These are phyloP conservation scores for Annulohypoxylon maeteangense DNA, from an alignment of 495 filamentous ascomycete species.

Conservation along the genomic window DNA sequence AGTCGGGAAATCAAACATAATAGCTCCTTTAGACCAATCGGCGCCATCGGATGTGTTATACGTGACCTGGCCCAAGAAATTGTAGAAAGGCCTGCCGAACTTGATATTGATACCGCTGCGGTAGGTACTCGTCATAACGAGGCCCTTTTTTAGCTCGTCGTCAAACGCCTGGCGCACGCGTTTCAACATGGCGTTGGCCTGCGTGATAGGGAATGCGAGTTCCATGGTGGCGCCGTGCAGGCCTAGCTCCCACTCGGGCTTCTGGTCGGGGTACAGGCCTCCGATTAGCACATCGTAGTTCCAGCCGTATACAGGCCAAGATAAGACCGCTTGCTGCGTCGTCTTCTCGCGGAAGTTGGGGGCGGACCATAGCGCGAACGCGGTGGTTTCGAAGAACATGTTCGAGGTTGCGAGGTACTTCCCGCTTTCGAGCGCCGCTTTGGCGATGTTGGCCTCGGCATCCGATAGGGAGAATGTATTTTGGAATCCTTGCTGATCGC, in stretches of 20 bases:
- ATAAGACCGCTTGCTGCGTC: conserved; percentile 50
- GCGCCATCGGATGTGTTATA: conserved; percentile 56
- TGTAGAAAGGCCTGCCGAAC: conserved; percentile 58
- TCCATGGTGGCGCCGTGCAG: conserved; percentile 60
- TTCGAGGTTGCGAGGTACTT: conserved; percentile 61
- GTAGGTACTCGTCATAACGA: conserved; percentile 59
- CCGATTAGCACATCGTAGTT: conserved; percentile 64
- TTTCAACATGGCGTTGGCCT: conserved; percentile 61
- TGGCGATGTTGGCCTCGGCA: conserved; percentile 54
- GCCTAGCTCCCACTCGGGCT: conserved; percentile 60
- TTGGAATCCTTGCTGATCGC: conserved; percentile 59
- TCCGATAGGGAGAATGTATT: conserved; percentile 62
- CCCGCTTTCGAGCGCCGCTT: conserved; percentile 56
- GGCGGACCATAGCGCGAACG: conserved; percentile 56
- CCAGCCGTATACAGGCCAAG: conserved; percentile 63
- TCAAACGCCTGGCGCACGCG: conserved; percentile 58
- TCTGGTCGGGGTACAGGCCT: conserved; percentile 59
- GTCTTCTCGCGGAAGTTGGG: conserved; percentile 64
- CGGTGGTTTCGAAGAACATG: conserved; percentile 60
- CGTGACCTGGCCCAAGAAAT: conserved; percentile 61
- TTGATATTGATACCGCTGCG: conserved; percentile 65
- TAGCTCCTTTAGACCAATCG: conserved; percentile 61
- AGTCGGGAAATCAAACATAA: conserved; percentile 65
- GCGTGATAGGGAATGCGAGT: conserved; percentile 60
- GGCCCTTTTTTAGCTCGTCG: conserved; percentile 53